Evolutionary conservation across 805 yeast species (phyloP), one percentile per base, ranked within the genome.

Genomic region (Spathaspora hagerdaliae): DNA sequence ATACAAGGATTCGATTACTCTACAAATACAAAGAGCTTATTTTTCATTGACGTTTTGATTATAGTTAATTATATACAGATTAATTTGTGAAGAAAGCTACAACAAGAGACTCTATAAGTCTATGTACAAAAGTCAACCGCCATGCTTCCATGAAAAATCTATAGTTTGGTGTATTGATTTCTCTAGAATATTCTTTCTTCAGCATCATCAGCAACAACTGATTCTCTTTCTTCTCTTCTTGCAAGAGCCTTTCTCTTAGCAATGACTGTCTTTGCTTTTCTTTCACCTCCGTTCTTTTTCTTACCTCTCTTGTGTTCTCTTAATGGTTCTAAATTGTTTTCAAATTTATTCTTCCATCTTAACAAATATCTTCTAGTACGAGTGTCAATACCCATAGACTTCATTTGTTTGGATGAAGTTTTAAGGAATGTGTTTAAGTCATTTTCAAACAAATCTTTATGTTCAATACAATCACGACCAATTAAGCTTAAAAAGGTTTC

Each of bases 221-320:
- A 52, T 54, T 71, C 80, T 56, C 75, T 70, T 51, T 81, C 78
- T 53, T 79, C 79, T 44, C 82, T 75, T 44, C 77, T 65, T 65
- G 78, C 62, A 51, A 77, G 78, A 8, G 96, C 92, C 13, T 73
- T 67, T 53, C 75, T 76, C 58, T 83, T 85, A 27, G 76, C 77
- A 50, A 60, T 52, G 15, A 72, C 73, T 12, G 67, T 59, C 56
- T 77, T 80, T 49, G 84, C 78, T 57, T 81, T 85, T 63, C 96
- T 79, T 67, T 90, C 97, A 58, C 97, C 96, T 26, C 97, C 97
- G 56, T 71, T 73, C 55, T 77, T 75, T 74, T 88, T 88, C 72
- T 77, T 83, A n/a, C 91, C 88, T 50, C 71, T 64, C 54, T 77
- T 78, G 51, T 79, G 73, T 57, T 82, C 86, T 46, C 69, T 57